Evolutionary conservation across 495 filamentous ascomycete genomes (phyloP).

Genomic region (Podospora appendiculata): DNA sequence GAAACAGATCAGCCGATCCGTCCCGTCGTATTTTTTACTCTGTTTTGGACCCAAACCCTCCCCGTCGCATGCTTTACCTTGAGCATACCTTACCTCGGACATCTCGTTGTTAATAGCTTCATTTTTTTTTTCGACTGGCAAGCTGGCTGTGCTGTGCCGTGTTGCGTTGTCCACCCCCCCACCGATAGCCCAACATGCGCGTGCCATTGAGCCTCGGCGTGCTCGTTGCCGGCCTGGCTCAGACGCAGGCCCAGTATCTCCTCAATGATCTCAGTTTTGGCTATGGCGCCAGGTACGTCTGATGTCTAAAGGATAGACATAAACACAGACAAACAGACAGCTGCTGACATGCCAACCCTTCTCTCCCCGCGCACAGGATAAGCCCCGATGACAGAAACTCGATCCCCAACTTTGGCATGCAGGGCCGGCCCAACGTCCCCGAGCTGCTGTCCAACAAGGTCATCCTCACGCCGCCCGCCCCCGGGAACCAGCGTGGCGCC

Average conservation of each 20-base stretch:
- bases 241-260: conserved; percentile 52
- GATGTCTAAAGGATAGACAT: background rate
- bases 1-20: too few species aligned
- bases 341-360: background rate
- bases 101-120: too few species aligned
- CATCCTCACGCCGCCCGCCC: conserved; percentile 81
- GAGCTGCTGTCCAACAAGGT: conserved; percentile 82
- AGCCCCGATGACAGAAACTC: conserved; percentile 25
- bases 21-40: too few species aligned
- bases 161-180: too few species aligned
- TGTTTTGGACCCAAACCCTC: too few species aligned
- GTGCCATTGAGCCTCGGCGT: conserved; percentile 30
- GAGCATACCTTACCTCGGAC: too few species aligned
- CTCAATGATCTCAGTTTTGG: conserved; percentile 70
- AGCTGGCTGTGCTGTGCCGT: background rate
- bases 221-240: conserved; percentile 45
- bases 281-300: conserved; percentile 50
- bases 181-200: conserved; percentile 28
- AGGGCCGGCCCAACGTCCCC: conserved; percentile 63
- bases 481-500: conserved; percentile 78
- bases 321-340: background rate
- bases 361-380: conserved; percentile 23
- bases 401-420: conserved; percentile 52
- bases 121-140: background rate
- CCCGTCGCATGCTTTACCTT: too few species aligned